A percentile compares a stretch with the other conserved stretches of the same genome.
These are phyloP conservation scores for Cladosporium cucumerinum DNA, from an alignment of 2,329 filamentous ascomycete species.

Conservation along the genomic window DNA sequence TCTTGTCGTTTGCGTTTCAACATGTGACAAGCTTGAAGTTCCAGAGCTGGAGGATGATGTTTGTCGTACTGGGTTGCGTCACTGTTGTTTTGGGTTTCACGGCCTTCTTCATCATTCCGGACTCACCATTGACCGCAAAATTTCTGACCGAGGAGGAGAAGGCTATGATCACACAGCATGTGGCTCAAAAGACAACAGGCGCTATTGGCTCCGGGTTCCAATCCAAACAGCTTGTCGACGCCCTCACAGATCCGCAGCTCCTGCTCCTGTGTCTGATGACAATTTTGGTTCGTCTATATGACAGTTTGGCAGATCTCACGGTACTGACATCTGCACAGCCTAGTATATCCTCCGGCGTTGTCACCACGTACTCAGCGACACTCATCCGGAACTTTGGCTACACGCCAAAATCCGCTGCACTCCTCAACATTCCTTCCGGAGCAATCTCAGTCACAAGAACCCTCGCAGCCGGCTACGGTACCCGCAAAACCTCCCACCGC, in stretches of 20 bases:
- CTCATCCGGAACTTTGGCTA: slow-evolving; percentile 35
- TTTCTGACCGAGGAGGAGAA: slow-evolving; percentile 58
- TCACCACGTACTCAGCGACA: slow-evolving; percentile 55
- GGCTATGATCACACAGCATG: slow-evolving; percentile 46
- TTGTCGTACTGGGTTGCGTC: slow-evolving; percentile 21
- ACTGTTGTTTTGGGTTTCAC: slow-evolving; percentile 21
- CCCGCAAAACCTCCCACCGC: not conserved
- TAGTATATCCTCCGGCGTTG: slow-evolving; percentile 53
- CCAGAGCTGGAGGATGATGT: slow-evolving; percentile 26
- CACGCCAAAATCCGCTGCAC: slow-evolving; percentile 31
- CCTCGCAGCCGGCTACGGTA: slow-evolving; percentile 18
- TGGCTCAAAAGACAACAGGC: slow-evolving; percentile 43
- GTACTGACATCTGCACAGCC: slow-evolving; percentile 40
- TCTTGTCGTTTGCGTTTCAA: slow-evolving; percentile 55
- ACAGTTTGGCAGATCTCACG: not conserved
- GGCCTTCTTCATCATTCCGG: slow-evolving; percentile 32
- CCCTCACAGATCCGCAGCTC: slow-evolving; percentile 60
- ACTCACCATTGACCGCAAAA: slow-evolving; percentile 64
- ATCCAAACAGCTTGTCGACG: slow-evolving; percentile 51
- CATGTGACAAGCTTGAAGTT: slow-evolving; percentile 24
- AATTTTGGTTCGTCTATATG: slow-evolving; percentile 11
- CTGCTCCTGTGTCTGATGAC: slow-evolving; percentile 38
- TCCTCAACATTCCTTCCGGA: slow-evolving; percentile 57
- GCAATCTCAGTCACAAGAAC: slow-evolving; percentile 43
- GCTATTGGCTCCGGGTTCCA: slow-evolving; percentile 47